Conservation (phyloP, 2,329 filamentous ascomycete genomes). For the Sarocladiaceae sp. region DNA sequence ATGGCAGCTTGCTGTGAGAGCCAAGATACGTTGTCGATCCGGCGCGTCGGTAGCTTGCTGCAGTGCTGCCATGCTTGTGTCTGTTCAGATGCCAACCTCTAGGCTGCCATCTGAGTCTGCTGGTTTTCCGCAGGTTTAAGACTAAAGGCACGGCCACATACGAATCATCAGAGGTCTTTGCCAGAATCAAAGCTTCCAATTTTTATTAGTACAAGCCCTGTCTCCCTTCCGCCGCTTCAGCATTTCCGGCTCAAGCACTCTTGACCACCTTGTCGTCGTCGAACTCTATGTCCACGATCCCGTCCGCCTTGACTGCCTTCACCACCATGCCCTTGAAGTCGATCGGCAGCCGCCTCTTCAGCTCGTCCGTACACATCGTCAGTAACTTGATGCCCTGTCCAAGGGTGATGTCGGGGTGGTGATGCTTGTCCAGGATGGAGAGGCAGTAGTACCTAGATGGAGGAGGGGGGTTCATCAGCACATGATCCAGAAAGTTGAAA, state of each 20-base stretch:
- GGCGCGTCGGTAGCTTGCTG: too few relatives aligned
- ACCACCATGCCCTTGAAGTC: conserved; percentile 97
- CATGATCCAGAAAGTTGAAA: background rate
- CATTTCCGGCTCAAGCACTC: conserved; percentile 41
- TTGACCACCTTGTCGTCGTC: conserved; percentile 72
- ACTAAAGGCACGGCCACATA: background rate
- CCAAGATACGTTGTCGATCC: too few relatives aligned
- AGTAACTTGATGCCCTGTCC: conserved; percentile 89
- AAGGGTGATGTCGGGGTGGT: conserved; percentile 87
- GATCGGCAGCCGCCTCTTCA: conserved; percentile 93
- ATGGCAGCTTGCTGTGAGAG: background rate
- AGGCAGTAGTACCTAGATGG: conserved; percentile 82
- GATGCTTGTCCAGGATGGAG: conserved; percentile 96
- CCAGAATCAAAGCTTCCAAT: background rate
- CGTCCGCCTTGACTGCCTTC: conserved; percentile 93
- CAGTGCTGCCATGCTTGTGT: too few relatives aligned
- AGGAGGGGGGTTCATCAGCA: conserved; percentile 17
- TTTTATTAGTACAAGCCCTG: conserved; percentile 6
- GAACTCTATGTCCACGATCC: conserved; percentile 77
- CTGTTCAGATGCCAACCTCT: too few relatives aligned
- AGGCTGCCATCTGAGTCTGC: too few relatives aligned
- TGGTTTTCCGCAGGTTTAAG: background rate
- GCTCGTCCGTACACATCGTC: conserved; percentile 90
- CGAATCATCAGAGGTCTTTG: background rate
- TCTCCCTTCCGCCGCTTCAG: background rate